Evolutionary conservation across 805 yeast species (phyloP).

Genomic region (Ascoidea tarda): DNA sequence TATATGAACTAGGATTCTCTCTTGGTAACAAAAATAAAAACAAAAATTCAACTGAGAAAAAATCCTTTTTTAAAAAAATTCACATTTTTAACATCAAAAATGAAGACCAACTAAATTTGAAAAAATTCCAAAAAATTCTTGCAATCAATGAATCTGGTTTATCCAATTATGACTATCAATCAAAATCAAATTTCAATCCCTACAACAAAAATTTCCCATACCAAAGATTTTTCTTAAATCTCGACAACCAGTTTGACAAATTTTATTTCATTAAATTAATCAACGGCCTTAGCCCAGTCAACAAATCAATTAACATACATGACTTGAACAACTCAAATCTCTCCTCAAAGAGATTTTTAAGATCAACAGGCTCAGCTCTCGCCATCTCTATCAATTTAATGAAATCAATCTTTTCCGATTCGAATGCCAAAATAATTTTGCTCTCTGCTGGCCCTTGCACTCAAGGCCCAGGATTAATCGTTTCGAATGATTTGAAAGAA

Average conservation of each 20-base stretch:
- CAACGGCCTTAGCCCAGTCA: not conserved
- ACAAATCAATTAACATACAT: not conserved
- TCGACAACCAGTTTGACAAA: not conserved
- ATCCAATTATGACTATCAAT: not conserved
- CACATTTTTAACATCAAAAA: conserved; percentile 33
- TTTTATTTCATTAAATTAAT: too few relatives aligned
- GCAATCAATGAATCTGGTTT: not conserved
- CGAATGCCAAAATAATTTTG: conserved; percentile 17
- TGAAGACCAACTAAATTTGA: conserved; percentile 28
- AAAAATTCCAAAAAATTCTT: not conserved
- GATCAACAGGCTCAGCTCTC: conserved; percentile 24
- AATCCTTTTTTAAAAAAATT: conserved; percentile 25
- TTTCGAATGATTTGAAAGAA: conserved; percentile 8
- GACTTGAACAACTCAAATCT: not conserved
- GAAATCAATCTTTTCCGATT: conserved; percentile 12
- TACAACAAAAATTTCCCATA: too few relatives aligned
- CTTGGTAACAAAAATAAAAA: conserved; percentile 5
- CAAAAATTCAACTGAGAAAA: not conserved
- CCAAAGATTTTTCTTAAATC: not conserved
- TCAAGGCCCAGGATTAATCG: conserved; percentile 21
- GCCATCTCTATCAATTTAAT: conserved; percentile 16
- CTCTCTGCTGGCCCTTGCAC: conserved; percentile 28
- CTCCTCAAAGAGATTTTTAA: conserved; percentile 15
- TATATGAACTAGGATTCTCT: conserved; percentile 30
- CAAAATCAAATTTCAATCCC: not conserved